These are phyloP conservation scores for Penicillium sp. DNA, from an alignment of 2,329 filamentous ascomycete species.

Conservation along the genomic window DNA sequence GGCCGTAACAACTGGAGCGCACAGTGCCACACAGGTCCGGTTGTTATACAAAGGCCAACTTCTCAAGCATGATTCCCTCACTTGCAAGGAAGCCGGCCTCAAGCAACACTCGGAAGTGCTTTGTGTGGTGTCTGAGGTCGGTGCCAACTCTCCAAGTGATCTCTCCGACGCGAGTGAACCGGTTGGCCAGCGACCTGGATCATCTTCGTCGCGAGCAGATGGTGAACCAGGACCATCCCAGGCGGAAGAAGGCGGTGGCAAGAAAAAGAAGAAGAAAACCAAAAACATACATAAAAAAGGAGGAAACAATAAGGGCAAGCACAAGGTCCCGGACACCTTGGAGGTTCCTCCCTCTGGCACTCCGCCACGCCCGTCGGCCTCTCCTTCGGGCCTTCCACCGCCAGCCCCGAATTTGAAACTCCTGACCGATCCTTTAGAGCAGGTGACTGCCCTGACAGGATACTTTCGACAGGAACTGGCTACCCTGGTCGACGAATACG, in stretches of 20 bases:
- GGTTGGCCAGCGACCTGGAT: constrained; percentile 12
- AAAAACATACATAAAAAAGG: constrained; percentile 15
- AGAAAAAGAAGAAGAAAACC: constrained; percentile 26
- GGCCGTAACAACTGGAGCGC: constrained; percentile 34
- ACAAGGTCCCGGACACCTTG: constrained; percentile 1
- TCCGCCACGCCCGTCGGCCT: constrained; percentile 19
- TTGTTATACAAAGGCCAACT: constrained; percentile 46
- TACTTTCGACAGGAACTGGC: constrained; percentile 37
- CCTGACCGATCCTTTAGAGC: constrained; percentile 33
- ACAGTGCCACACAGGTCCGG: constrained; percentile 36
- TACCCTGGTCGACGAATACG: constrained; percentile 37
- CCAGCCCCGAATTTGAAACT: constrained; percentile 34
- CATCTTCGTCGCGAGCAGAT: constrained; percentile 15
- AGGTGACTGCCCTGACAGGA: constrained; percentile 34
- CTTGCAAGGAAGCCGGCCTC: constrained; percentile 41
- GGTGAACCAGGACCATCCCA: constrained; percentile 14
- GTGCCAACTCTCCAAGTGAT: constrained; percentile 30
- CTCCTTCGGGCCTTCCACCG: constrained; percentile 19
- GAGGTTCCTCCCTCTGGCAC: constrained; percentile 7
- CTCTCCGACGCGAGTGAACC: constrained; percentile 22
- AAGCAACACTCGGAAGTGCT: constrained; percentile 47
- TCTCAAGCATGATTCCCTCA: constrained; percentile 37
- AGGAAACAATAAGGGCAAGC: constrained; percentile 2
- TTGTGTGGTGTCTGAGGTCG: constrained; percentile 42
- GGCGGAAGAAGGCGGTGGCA: constrained; percentile 20